Base-by-base conservation (phyloP, 371 early-diverging fungal species). In the Phascolomyces articulosus region DNA sequence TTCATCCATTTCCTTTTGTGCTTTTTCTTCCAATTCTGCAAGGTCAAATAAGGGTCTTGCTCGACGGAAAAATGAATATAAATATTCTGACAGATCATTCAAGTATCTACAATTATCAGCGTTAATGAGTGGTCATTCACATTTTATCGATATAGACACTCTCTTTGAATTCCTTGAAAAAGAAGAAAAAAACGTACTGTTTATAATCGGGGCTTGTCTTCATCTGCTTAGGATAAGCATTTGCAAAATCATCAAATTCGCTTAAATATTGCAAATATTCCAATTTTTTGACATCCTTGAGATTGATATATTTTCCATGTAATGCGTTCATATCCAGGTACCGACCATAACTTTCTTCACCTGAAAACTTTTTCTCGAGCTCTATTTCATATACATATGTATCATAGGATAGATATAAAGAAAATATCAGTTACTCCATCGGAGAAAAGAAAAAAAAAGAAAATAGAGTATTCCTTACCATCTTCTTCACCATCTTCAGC, bases 271-370 rank as follows among this genome's bases (percentile, higher is more conserved):
- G 87, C 27, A 96, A 76, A 67, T 98, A 97, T 65, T 90, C 86
- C 23, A 92, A 62, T 54, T 86, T 85, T 63, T 87, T 85, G 57
- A 90, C 84, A 44, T 84, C 84, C 69, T 91, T 91, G 40, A 98
- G 73, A 67, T 98, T 96, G 66, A 94, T 72, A 71, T 91, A 98
- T 21, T 75, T 72, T 31, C 87, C 87, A 74, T 94, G 89, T 57
- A 90, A 78, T 44, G 74, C 80, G 68, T 96, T 87, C 58, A 98
- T 78, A 75, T 98, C 99, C 66, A 98, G 74, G 62, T 91, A 95
- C 40, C 89, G 79, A 29, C 99, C 99, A 40, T 86, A 67, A 2
- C 83, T 74, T 77, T 98, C 98, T 78, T 97, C 98, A 21, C 97
- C 98, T 23, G 94, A 91, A 72, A 97, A 98, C 72, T 91, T 67